A percentile compares a stretch with the other conserved stretches of the same genome.
Conservation (phyloP, 139 green algal genomes). For the Penium margaritaceum region DNA sequence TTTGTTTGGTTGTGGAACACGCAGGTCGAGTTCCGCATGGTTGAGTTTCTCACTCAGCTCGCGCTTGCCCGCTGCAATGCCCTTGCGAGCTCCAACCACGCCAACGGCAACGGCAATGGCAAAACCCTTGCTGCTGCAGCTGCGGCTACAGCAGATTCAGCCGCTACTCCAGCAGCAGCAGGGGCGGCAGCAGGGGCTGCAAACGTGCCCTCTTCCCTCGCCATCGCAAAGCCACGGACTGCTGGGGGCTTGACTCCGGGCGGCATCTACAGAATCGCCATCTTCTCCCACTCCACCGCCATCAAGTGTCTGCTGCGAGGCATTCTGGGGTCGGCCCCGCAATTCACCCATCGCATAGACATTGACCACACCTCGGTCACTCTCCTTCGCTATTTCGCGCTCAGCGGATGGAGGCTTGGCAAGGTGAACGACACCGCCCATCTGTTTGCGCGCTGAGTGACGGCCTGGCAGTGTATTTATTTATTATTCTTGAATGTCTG, state of each 20-base stretch:
- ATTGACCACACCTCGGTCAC: conserved; percentile 37
- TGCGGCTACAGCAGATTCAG: neutral
- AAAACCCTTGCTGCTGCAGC: neutral
- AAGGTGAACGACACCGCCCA: conserved; percentile 46
- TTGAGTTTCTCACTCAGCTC: conserved; percentile 21
- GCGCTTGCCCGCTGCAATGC: neutral
- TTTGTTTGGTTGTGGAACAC: neutral
- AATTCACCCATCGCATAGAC: conserved; percentile 19
- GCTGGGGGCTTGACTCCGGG: neutral
- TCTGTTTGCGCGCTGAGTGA: conserved; percentile 56
- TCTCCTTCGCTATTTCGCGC: neutral
- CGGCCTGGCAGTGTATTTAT: neutral
- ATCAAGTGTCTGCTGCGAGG: conserved; percentile 42
- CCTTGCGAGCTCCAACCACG: neutral
- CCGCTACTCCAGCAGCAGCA: neutral
- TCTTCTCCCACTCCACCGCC: conserved; percentile 29
- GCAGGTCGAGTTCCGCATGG: conserved; percentile 32
- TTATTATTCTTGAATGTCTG: conserved; percentile 3
- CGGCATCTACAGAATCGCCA: neutral
- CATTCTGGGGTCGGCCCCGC: conserved; percentile 9
- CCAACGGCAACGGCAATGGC: no score
- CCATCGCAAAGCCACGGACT: neutral
- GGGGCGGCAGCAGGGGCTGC: neutral
- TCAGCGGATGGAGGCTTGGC: conserved; percentile 12
- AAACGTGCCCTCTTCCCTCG: neutral